Evolutionary conservation across 176 grass and related monocot species (phyloP).

Genomic region (Guadua angustifolia): DNA sequence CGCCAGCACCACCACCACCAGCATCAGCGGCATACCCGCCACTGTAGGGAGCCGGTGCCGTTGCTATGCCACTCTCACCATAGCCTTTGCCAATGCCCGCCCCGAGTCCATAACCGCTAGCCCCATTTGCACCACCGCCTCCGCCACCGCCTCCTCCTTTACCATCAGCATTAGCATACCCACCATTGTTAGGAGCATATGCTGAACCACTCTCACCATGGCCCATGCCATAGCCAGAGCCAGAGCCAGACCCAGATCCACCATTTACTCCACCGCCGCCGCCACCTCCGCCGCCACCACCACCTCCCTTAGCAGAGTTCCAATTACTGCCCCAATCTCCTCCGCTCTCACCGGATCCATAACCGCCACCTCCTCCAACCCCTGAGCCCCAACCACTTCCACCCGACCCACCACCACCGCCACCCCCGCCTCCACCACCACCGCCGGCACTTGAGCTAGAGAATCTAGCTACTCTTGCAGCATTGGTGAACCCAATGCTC

Average conservation of each 20-base stretch:
- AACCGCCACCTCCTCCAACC: neutral
- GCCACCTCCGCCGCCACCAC: conserved; percentile 40
- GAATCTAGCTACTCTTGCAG: conserved; percentile 35
- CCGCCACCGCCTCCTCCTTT: conserved; percentile 39
- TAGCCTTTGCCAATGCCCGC: conserved; percentile 36
- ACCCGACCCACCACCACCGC: neutral
- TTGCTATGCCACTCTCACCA: conserved; percentile 35
- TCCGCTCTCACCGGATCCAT: neutral
- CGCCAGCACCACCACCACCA: neutral
- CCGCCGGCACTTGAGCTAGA: neutral
- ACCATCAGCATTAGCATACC: conserved; percentile 39
- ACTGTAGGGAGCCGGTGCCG: neutral
- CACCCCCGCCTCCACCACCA: conserved; percentile 30
- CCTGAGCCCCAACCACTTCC: conserved; percentile 40
- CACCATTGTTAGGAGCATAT: neutral
- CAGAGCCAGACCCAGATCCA: conserved; percentile 32
- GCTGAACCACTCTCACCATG: neutral
- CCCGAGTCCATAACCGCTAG: conserved; percentile 1
- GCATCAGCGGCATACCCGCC: conserved; percentile 1
- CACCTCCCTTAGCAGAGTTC: conserved; percentile 13
- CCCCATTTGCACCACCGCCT: conserved; percentile 44
- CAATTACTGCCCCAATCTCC: neutral
- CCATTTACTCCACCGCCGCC: conserved; percentile 51
- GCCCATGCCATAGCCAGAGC: conserved; percentile 32
- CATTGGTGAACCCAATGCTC: conserved; percentile 45